Conservation (phyloP, 129 eudicot genomes). For the Daucus carota region DH1_v3.0 NC_030384.2:24204501-24205000, state of each 20-base stretch:
- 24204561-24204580: too few relatives aligned
- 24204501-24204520: too few relatives aligned
- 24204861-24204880: not conserved
- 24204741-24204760: slow-evolving; percentile 2
- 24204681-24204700: slow-evolving; percentile 74
- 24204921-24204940: not conserved
- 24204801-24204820: not conserved
- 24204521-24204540: too few relatives aligned
- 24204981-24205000: too few relatives aligned
- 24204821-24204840: not conserved
- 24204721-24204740: slow-evolving; percentile 11
- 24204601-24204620: too few relatives aligned
- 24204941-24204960: too few relatives aligned
- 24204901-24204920: too few relatives aligned
- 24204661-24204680: slow-evolving; percentile 54
- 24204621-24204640: too few relatives aligned
- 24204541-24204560: too few relatives aligned
- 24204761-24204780: not conserved
- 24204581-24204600: too few relatives aligned
- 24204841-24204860: not conserved
- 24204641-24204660: slow-evolving; percentile 51
- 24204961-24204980: too few relatives aligned
- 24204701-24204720: slow-evolving; percentile 20
- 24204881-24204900: too few relatives aligned
- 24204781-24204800: not conserved